These are phyloP conservation scores for Trichocladium antarcticum DNA, from an alignment of 495 filamentous ascomycete species.

Conservation along the genomic window DNA sequence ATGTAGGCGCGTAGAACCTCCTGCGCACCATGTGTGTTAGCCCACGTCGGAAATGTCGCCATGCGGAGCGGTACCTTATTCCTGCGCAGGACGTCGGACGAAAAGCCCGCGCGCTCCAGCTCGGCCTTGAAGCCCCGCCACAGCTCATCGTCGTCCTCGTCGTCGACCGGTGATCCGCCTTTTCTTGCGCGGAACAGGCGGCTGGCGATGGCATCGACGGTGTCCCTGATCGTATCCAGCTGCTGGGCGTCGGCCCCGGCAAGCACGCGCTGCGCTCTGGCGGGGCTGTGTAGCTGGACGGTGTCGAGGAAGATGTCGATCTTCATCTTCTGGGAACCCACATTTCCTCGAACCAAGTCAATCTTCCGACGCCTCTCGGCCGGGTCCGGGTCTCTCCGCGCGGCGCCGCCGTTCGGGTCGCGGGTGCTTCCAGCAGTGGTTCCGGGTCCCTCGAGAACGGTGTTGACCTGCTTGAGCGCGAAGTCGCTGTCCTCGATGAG, in stretches of 20 bases:
- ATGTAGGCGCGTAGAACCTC: constrained; percentile 46
- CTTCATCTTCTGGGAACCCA: constrained; percentile 32
- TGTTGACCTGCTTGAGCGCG: constrained; percentile 37
- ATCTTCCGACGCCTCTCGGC: constrained; percentile 25
- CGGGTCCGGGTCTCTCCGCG: constrained; percentile 19
- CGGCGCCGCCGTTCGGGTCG: constrained; percentile 7
- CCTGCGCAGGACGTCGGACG: constrained; percentile 36
- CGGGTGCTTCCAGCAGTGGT: not conserved
- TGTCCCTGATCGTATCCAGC: constrained; percentile 36
- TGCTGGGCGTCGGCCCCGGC: constrained; percentile 17
- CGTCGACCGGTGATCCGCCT: constrained; percentile 25
- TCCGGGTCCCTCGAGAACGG: constrained; percentile 33
- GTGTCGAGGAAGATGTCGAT: constrained; percentile 40
- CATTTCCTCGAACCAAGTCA: constrained; percentile 26
- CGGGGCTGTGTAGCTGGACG: constrained; percentile 33
- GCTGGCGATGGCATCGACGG: constrained; percentile 42
- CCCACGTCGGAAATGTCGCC: not conserved
- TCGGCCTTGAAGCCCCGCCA: constrained; percentile 46
- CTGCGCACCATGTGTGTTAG: constrained; percentile 18
- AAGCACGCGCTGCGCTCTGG: constrained; percentile 21
- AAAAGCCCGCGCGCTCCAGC: constrained; percentile 43
- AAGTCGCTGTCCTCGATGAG: constrained; percentile 42
- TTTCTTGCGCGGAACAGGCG: constrained; percentile 32
- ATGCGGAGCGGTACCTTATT: constrained; percentile 33
- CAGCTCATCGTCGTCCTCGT: constrained; percentile 35